These are phyloP conservation scores for Trichoderma orchidacearum DNA, from an alignment of 495 filamentous ascomycete genomes.

Conservation along the genomic window DNA sequence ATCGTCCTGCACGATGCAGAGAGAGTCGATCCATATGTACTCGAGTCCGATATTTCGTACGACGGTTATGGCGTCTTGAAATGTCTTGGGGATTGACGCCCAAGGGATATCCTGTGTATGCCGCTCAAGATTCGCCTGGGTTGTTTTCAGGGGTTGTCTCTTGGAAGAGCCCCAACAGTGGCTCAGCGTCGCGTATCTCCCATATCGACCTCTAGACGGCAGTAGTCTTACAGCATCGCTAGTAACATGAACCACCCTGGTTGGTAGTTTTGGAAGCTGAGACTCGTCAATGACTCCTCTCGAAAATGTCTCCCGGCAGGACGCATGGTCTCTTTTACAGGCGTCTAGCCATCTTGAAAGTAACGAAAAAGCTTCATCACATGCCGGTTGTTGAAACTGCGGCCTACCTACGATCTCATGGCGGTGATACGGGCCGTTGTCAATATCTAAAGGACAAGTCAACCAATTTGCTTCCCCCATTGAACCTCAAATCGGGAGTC, in stretches of 20 bases:
- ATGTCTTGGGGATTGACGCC: background rate
- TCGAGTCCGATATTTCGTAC: background rate
- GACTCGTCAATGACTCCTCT: background rate
- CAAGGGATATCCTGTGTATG: background rate
- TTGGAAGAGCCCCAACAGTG: background rate
- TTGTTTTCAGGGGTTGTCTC: background rate
- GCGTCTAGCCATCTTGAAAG: background rate
- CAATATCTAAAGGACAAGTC: background rate
- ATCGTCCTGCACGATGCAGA: conserved; percentile 2
- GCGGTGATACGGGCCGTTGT: background rate
- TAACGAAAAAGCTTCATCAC: background rate
- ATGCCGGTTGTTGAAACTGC: background rate
- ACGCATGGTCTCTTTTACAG: background rate
- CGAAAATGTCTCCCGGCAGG: background rate
- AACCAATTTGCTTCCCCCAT: too few relatives aligned
- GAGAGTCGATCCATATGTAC: conserved; percentile 4
- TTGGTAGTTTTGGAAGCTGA: background rate
- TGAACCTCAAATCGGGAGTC: background rate
- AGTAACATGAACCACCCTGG: background rate
- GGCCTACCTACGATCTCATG: background rate
- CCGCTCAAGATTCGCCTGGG: background rate
- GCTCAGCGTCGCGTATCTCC: background rate
- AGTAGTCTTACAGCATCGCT: background rate
- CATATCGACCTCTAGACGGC: background rate
- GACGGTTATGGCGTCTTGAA: conserved; percentile 1